phyloP scores from a whole-genome alignment of 179 eudicot species.

The Heliamphora pulchella region DNA sequence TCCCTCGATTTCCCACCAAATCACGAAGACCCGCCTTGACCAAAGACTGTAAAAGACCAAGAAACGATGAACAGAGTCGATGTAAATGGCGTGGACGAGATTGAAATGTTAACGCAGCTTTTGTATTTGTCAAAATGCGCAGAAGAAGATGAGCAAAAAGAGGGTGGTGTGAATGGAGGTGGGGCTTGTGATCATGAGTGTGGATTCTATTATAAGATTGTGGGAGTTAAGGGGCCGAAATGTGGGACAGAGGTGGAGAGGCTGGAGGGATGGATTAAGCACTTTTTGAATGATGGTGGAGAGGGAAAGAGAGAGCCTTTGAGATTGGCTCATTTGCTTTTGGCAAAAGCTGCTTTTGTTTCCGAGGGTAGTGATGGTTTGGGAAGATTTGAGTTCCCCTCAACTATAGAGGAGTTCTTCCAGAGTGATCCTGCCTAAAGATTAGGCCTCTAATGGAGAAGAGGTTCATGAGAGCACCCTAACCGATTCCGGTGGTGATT shows the following conservation, averaged over 20 bases:
- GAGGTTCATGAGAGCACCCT: background rate
- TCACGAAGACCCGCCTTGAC: conserved; percentile 28
- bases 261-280: conserved; percentile 68
- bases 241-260: conserved; percentile 58
- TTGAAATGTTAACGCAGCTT: conserved; percentile 49
- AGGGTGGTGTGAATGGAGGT: conserved; percentile 10
- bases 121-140: conserved; percentile 44
- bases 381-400: conserved; percentile 56
- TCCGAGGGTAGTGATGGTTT: conserved; percentile 22
- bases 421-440: conserved; percentile 50
- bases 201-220: conserved; percentile 61
- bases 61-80: conserved; percentile 15
- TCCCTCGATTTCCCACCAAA: conserved; percentile 39
- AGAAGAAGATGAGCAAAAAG: conserved; percentile 7
- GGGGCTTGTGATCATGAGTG: conserved; percentile 34
- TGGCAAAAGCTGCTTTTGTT: conserved; percentile 60
- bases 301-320: conserved; percentile 44
- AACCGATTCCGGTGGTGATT: no score
- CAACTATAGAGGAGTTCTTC: conserved; percentile 64
- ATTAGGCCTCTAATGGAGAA: conserved; percentile 8
- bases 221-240: conserved; percentile 67
- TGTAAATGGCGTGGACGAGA: conserved; percentile 32
- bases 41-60: conserved; percentile 18
- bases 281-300: conserved; percentile 31
- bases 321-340: conserved; percentile 66